Conservation (phyloP, 2,329 filamentous ascomycete genomes). For the Arthrobotrys conoides region DNA sequence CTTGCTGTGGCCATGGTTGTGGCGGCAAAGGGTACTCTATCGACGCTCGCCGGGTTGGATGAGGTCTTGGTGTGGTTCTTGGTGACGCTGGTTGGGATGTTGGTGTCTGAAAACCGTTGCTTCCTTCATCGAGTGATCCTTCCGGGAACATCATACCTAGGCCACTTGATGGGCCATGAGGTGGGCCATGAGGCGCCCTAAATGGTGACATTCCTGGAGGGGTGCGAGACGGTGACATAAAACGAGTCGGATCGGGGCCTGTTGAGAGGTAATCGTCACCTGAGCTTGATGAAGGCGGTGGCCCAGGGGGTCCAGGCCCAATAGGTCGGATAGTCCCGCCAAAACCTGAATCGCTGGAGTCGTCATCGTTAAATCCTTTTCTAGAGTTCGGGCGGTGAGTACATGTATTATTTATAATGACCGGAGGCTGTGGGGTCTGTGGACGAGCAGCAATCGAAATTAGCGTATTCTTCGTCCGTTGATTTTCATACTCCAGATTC, state of each 20-base stretch:
- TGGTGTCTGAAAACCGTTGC: constrained; percentile 26
- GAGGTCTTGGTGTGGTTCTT: constrained; percentile 16
- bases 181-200: background rate
- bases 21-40: constrained; percentile 27
- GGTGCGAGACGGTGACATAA: constrained; percentile 16
- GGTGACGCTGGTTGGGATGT: constrained; percentile 24
- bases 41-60: constrained; percentile 8
- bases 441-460: constrained; percentile 13
- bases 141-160: background rate
- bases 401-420: constrained; percentile 44
- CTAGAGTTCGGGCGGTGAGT: constrained; percentile 27
- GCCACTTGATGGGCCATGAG: background rate
- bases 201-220: constrained; percentile 6
- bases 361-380: background rate
- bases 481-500: constrained; percentile 38
- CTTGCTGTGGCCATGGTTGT: background rate
- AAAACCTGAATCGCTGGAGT: constrained; percentile 1
- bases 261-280: background rate
- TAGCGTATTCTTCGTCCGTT: constrained; percentile 20
- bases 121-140: constrained; percentile 23
- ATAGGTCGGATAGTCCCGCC: constrained; percentile 8
- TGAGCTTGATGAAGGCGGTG: background rate
- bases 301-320: constrained; percentile 13
- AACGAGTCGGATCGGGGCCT: background rate
- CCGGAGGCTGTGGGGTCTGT: constrained; percentile 9